Evolutionary conservation across 1,139 yeast genomes (phyloP), one percentile per base, ranked within the genome.

Genomic region (Spathaspora sp.): DNA sequence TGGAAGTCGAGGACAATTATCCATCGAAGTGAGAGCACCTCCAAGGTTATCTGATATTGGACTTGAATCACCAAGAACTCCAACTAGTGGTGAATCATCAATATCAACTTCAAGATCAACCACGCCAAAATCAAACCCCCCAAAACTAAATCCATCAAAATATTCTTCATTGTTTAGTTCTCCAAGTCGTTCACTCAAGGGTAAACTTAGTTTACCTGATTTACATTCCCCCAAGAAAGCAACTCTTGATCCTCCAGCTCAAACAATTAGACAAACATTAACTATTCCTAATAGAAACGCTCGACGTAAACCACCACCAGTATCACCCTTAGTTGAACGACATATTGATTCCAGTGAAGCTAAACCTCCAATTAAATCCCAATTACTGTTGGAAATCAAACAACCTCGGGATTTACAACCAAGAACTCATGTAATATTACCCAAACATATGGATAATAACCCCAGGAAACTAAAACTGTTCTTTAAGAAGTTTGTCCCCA

Each of bases 401-500:
- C 27, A 25, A 25, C 27, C 10, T 8, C n/a, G n/a, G 10, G n/a
- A 25, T 8, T 9, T 25, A 25, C 5, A 25, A 29, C 34, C 29
- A 5, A 26, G 29, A 26, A 10, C 29, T 26, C 29, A 26, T 9
- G n/a, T 26, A 26, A 4, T 6, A 26, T 26, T 26, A 11, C 29
- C 29, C 4, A 10, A n/a, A 29, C 34, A 29, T 8, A 16, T 29
- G 13, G 17, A 29, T 16, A n/a, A 16, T 8, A 29, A n/a, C n/a
- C 34, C 34, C 9, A 16, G 39, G 2, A 18, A 36, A 10, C 7
- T 58, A 36, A 56, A 58, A 17, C 50, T 57, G 31, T 46, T 49
- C 2, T 54, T 57, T 38, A 54, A 50, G 37, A 31, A 42, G 23
- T 43, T 33, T n/a, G 39, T 26, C 18, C 15, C 15, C 6, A 6